Evolutionary conservation across 805 yeast genomes (phyloP), one percentile per base, ranked within the genome.

Genomic region (Yueomyces sp.): DNA sequence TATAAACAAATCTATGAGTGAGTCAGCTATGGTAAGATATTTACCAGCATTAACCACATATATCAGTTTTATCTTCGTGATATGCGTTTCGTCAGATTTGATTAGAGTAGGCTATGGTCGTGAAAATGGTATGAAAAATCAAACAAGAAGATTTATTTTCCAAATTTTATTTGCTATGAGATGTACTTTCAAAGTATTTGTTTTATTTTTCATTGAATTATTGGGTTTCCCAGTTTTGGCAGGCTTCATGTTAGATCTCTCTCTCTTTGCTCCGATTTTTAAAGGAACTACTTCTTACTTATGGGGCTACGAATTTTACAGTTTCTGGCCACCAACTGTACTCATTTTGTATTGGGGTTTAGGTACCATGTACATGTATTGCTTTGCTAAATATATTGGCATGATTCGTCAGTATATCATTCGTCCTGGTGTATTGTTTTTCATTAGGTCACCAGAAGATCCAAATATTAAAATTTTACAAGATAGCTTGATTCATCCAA

Each of bases 361-460:
- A 43, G 97, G 98, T 4, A 86, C 95, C 0, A 50, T 71, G 9
- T 92, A 86, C 66, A 88, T 92, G 97, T 79, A 81, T 49, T 68
- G 77, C 53, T 79, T 92, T 65, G 95, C 96, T 1, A 65, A 82
- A 41, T 90, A 77, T 62, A 87, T 90, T 31, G 84, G 94, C 26
- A 81, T 87, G 87, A 72, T 80, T 26, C 71, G 98, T 48, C 66
- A 73, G 39, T 64, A 68, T 46, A 77, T 86, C 37, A 70, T 90
- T 46, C 73, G 99, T 44, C 81, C 83, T 0, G 99, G 98, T 9
- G 95, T 85, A 6, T 67, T 92, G 40, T 92, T 78, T 60, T 92
- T 92, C 65, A 83, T 92, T 47, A 74, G 95, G 52, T 86, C 95
- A 27, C 95, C 96, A 4, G 96, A 87, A 52, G 96, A 92, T 57